Conservation (phyloP, 2,329 filamentous ascomycete species). For the Alternaria sp. region DNA sequence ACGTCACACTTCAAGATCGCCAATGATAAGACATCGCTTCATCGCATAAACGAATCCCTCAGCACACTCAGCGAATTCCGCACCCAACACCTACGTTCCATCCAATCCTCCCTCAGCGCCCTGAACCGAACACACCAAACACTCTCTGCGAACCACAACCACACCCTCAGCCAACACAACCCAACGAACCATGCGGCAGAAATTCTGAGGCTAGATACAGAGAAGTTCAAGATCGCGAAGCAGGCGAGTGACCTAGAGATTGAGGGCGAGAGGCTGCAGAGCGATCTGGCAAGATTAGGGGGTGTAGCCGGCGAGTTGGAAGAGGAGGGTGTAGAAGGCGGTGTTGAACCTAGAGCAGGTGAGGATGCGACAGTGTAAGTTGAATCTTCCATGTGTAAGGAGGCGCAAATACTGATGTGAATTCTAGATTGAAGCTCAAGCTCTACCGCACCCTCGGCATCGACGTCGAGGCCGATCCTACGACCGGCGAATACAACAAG, state of each 20-base stretch:
- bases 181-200: slow-evolving; percentile 81
- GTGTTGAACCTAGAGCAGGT: slow-evolving; percentile 59
- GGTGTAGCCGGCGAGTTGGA: slow-evolving; percentile 83
- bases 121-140: slow-evolving; percentile 80
- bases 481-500: slow-evolving; percentile 81
- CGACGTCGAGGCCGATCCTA: slow-evolving; percentile 79
- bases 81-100: slow-evolving; percentile 69
- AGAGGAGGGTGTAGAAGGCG: slow-evolving; percentile 84
- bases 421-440: slow-evolving; percentile 76
- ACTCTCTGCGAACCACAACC: slow-evolving; percentile 77
- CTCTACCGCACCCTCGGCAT: slow-evolving; percentile 92
- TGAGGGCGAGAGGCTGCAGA: slow-evolving; percentile 89
- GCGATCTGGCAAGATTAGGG: slow-evolving; percentile 78
- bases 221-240: slow-evolving; percentile 96
- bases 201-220: slow-evolving; percentile 87
- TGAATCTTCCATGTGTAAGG: not conserved
- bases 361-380: slow-evolving; percentile 61
- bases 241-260: slow-evolving; percentile 87
- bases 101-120: slow-evolving; percentile 55
- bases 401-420: not conserved
- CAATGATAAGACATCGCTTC: slow-evolving; percentile 84
- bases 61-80: slow-evolving; percentile 85
- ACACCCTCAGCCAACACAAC: slow-evolving; percentile 78
- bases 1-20: slow-evolving; percentile 94
- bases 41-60: slow-evolving; percentile 85